phyloP scores from a whole-genome alignment of 2,329 filamentous ascomycete genomes.

The Arthrocladium fulminans region DNA sequence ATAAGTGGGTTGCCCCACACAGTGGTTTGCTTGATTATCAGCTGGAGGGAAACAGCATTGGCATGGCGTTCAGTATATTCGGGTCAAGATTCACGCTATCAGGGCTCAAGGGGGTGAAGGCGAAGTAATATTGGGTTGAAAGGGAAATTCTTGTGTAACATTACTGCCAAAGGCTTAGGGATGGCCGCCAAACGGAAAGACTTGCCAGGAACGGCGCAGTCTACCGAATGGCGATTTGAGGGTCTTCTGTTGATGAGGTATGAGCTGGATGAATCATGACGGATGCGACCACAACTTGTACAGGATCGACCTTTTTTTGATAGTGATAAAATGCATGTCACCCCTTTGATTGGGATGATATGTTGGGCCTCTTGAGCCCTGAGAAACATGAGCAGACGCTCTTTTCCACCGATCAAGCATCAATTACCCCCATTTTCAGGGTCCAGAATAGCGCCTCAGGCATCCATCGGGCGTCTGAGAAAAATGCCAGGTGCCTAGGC shows the following conservation, averaged over 20 bases:
- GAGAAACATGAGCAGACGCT: not conserved
- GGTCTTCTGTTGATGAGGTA: constrained; percentile 7
- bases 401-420: not conserved
- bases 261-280: constrained; percentile 8
- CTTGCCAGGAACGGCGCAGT: not conserved
- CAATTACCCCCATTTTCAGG: not conserved
- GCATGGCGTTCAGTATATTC: constrained; percentile 8
- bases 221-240: not conserved
- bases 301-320: not conserved
- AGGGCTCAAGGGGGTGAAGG: not conserved
- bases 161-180: not conserved
- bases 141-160: not conserved
- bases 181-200: not conserved
- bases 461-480: too few species aligned
- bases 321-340: not conserved
- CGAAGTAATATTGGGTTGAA: not conserved
- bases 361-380: not conserved
- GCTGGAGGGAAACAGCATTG: not conserved
- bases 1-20: too few species aligned
- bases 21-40: too few species aligned
- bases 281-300: constrained; percentile 1
- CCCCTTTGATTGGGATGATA: not conserved
- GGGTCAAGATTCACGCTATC: not conserved
- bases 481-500: not conserved
- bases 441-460: not conserved